Percentiles rank a stretch among this genome's conserved stretches.
Evolutionary conservation across 2,329 filamentous ascomycete species (phyloP).

Genomic region (Beauveria rudraprayagi): DNA sequence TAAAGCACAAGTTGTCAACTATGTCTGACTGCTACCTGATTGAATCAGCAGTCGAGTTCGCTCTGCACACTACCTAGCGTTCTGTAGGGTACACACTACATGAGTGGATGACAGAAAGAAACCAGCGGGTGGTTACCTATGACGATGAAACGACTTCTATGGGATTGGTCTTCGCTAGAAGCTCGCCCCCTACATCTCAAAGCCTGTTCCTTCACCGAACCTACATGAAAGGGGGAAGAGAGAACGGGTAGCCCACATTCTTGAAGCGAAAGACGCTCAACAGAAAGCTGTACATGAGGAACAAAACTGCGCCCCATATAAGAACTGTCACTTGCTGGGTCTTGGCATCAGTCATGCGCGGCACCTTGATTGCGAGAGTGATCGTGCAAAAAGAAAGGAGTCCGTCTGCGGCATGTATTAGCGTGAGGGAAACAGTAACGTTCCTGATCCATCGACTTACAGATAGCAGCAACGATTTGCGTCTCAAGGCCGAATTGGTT

Average conservation of each 20-base stretch:
- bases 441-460: slow-evolving; percentile 48
- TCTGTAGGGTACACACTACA: neutral
- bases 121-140: neutral
- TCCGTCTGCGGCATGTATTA: slow-evolving; percentile 35
- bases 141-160: too few species aligned
- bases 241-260: slow-evolving; percentile 93
- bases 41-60: neutral
- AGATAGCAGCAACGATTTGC: slow-evolving; percentile 87
- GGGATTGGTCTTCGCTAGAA: neutral
- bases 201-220: neutral
- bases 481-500: slow-evolving; percentile 92
- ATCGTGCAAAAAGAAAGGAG: slow-evolving; percentile 85
- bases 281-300: slow-evolving; percentile 86
- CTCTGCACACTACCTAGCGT: too few species aligned
- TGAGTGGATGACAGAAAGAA: too few species aligned
- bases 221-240: slow-evolving; percentile 77
- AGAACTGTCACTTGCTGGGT: slow-evolving; percentile 75
- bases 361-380: slow-evolving; percentile 83
- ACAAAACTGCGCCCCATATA: slow-evolving; percentile 67
- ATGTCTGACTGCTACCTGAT: neutral
- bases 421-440: neutral
- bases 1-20: neutral
- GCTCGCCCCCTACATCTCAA: neutral
- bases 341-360: slow-evolving; percentile 71
- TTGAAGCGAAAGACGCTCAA: slow-evolving; percentile 90